Evolutionary conservation across 2,329 filamentous ascomycete species (phyloP).

Genomic region (Emericellopsis cladophorae): DNA sequence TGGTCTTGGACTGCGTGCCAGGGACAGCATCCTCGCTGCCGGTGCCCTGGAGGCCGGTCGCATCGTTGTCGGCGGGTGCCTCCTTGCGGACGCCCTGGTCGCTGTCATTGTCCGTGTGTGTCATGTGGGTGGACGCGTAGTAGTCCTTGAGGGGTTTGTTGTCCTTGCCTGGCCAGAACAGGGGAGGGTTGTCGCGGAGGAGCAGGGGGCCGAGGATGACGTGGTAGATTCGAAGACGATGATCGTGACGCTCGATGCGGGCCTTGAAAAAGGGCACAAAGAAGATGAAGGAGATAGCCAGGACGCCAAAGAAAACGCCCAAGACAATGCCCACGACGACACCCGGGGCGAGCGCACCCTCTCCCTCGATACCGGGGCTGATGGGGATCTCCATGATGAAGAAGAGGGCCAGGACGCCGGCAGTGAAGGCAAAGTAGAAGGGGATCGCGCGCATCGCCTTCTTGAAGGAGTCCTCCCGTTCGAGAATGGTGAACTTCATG

Average conservation of each 20-base stretch:
- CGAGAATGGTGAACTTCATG: conserved; percentile 6
- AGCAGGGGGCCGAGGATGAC: conserved; percentile 40
- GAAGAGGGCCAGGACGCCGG: conserved; percentile 8
- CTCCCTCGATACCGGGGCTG: not conserved
- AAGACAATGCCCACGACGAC: conserved; percentile 34
- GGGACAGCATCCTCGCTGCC: not conserved
- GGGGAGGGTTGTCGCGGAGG: conserved; percentile 18
- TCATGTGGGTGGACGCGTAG: conserved; percentile 6
- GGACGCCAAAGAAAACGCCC: conserved; percentile 33
- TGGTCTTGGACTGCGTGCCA: not conserved
- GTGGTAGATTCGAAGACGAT: conserved; percentile 43
- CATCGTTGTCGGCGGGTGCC: conserved; percentile 15
- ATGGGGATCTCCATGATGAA: conserved; percentile 5
- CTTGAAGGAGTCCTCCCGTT: conserved; percentile 7
- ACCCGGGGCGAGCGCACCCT: conserved; percentile 17
- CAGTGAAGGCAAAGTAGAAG: conserved; percentile 12
- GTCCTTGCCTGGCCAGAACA: conserved; percentile 12
- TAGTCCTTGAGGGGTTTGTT: conserved; percentile 13
- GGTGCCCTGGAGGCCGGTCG: conserved; percentile 9
- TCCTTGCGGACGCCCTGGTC: not conserved
- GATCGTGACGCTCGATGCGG: conserved; percentile 45
- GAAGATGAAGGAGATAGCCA: conserved; percentile 32
- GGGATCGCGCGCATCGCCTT: conserved; percentile 8
- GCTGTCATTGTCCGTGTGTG: not conserved
- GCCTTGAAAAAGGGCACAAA: conserved; percentile 47